Percentiles rank a stretch among this genome's conserved stretches.
Conservation (phyloP, 768 basidiomycete genomes). For the Termitomyces sp. region DNA sequence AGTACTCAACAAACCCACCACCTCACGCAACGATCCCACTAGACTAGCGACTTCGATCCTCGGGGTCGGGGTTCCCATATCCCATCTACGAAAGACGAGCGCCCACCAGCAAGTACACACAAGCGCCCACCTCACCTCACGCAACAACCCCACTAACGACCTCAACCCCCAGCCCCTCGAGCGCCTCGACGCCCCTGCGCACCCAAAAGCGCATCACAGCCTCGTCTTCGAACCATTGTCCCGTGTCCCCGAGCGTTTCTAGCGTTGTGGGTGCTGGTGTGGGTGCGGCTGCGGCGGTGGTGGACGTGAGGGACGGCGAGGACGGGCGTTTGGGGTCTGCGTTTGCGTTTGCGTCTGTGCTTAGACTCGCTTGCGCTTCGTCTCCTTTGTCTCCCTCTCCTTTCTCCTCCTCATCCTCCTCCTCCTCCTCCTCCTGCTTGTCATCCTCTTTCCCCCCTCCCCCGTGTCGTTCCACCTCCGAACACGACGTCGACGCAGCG, state of each 20-base stretch:
- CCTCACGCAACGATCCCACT: no score
- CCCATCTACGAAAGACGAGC: no score
- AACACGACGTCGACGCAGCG: not conserved
- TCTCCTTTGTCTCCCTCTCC: not conserved
- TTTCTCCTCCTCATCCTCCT: not conserved
- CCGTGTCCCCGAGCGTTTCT: conserved; percentile 12
- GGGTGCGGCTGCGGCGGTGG: not conserved
- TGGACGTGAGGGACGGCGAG: not conserved
- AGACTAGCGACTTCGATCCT: no score
- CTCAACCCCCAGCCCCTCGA: conserved; percentile 43
- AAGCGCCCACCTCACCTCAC: not conserved
- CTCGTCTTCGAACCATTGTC: conserved; percentile 52
- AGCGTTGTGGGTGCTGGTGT: not conserved
- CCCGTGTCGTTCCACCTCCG: not conserved
- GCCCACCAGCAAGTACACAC: no score
- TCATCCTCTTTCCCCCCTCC: not conserved
- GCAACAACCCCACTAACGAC: conserved; percentile 35
- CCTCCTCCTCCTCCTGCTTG: not conserved
- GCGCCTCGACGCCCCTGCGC: conserved; percentile 40
- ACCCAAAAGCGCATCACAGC: conserved; percentile 46
- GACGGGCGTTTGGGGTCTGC: not conserved
- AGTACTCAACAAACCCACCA: no score
- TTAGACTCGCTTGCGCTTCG: not conserved
- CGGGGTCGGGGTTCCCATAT: no score
- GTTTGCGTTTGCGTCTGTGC: not conserved